Conservation (phyloP, 345 rosid genomes). For the Trapa bicornis region DNA sequence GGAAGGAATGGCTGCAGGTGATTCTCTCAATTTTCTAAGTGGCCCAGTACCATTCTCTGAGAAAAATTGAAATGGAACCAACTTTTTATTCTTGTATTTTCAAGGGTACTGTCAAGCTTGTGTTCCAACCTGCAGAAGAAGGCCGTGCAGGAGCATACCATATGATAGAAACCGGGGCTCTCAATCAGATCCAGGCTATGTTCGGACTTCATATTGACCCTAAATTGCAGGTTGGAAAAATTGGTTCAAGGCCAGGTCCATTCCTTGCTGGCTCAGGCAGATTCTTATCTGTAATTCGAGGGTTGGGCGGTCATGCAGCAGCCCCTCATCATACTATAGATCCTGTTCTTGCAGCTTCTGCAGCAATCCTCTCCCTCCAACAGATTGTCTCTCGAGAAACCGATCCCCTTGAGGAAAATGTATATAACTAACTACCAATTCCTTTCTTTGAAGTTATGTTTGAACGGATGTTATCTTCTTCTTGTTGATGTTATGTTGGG, state of each 20-base stretch:
- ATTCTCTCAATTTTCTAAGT: background rate
- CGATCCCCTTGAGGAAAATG: slow-evolving; percentile 38
- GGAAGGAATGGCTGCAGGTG: slow-evolving; percentile 25
- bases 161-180: slow-evolving; percentile 40
- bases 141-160: slow-evolving; percentile 39
- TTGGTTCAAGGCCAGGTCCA: slow-evolving; percentile 45
- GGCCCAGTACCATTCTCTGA: too few species aligned
- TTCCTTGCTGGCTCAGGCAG: slow-evolving; percentile 36
- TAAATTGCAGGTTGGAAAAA: slow-evolving; percentile 20
- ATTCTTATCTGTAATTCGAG: slow-evolving; percentile 25
- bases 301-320: slow-evolving; percentile 42
- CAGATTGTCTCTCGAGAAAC: slow-evolving; percentile 47
- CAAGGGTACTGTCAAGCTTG: slow-evolving; percentile 44
- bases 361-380: slow-evolving; percentile 38
- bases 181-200: slow-evolving; percentile 30
- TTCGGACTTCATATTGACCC: slow-evolving; percentile 39
- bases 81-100: background rate
- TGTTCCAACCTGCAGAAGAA: slow-evolving; percentile 65
- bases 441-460: background rate
- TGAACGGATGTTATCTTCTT: background rate
- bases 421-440: slow-evolving; percentile 4
- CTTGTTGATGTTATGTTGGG: background rate
- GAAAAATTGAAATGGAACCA: background rate
- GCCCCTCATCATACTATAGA: slow-evolving; percentile 30
- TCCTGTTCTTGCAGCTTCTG: slow-evolving; percentile 33